A percentile compares a stretch with the other conserved stretches of the same genome.
phyloP scores from a whole-genome alignment of 371 early-diverging fungal species.

The Mortierella sp. region DNA sequence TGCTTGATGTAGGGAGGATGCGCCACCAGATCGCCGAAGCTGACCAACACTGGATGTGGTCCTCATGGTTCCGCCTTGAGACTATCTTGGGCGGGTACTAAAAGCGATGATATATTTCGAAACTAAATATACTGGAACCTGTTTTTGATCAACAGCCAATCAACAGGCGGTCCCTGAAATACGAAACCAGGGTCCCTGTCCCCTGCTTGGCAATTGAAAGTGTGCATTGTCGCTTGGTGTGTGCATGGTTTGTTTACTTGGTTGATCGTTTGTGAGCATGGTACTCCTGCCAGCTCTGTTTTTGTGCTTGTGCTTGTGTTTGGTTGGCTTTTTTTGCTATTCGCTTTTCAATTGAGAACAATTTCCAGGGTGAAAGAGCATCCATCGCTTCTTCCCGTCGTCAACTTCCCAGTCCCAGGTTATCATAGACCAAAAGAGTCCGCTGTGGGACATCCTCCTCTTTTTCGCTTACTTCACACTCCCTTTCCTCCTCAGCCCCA shows the following conservation, averaged over 20 bases:
- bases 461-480: background rate
- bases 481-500: background rate
- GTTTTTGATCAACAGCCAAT: background rate
- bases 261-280: background rate
- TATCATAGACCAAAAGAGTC: background rate
- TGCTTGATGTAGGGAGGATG: slow-evolving; percentile 12
- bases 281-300: no score
- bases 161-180: background rate
- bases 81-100: background rate
- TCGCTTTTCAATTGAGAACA: no score
- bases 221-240: background rate
- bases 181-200: background rate
- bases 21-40: background rate
- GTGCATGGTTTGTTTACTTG: background rate
- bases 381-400: background rate
- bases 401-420: background rate
- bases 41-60: background rate
- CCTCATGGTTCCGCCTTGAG: background rate
- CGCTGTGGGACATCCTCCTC: background rate
- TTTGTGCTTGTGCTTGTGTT: background rate
- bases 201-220: no score
- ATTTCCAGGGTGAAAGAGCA: no score
- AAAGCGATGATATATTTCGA: background rate
- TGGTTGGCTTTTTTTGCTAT: background rate
- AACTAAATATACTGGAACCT: background rate